Evolutionary conservation across 192 early-diverging fungal species (phyloP), one percentile per base, ranked within the genome.

Genomic region (Cladochytrium replicatum): DNA sequence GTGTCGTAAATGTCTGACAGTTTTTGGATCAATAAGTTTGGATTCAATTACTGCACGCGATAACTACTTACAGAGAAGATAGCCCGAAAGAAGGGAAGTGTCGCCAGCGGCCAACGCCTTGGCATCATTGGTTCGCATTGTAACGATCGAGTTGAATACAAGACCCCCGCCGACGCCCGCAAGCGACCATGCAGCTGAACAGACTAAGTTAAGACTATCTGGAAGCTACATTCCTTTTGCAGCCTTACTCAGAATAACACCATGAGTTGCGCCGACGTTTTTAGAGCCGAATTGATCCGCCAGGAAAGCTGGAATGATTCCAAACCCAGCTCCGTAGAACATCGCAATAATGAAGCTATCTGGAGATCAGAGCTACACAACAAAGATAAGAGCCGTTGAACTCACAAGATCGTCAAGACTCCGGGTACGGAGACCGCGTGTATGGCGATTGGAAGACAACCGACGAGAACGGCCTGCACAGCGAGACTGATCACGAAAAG

Each of bases 281-380:
- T 78, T 67, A 13, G 77, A 71, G 17, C 82, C 83, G 60, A 88
- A 88, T 75, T 83, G 80, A 49, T 88, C 85, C 8, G 81, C 74
- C 27, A 88, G 55, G 55, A 81, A 83, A 5, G 83, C 82, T 0
- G 83, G 82, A 49, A 88, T 83, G 51, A 81, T 71, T 21, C 83
- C 81, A 29, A 88, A 84, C 6, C 85, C 85, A 17, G 77, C 83
- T 19, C 85, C 85, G 46, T 85, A 88, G 64, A 76, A 83, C 4
- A 77, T 51, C 0, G 82, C 80, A 25, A 83, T 72, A 32, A 75
- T 29, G 74, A 80, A 84, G 46, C 77, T n/a, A n/a, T n/a, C n/a
- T n/a, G n/a, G 73, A 61, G 19, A 77, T 46, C 17, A 85, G 63
- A 62, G 75, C 80, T 5, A 69, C 64, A 64, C 75, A 74, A 46